phyloP scores from a whole-genome alignment of 2,329 filamentous ascomycete genomes.

The Colletotrichum theobromicola region DNA sequence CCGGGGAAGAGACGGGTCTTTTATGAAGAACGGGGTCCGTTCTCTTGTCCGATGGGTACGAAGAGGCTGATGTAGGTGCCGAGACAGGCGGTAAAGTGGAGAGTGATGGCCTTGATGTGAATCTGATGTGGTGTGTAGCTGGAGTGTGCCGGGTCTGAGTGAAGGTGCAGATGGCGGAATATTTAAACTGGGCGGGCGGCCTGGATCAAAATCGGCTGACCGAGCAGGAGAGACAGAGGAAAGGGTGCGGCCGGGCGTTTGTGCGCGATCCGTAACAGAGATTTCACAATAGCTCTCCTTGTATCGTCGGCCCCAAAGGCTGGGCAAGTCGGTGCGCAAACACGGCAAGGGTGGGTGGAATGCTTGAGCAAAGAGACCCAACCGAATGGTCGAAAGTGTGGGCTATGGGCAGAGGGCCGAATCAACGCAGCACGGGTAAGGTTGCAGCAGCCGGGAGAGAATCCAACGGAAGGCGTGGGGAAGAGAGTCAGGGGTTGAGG shows the following conservation, averaged over 20 bases:
- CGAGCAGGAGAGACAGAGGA: neutral
- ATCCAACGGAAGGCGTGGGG: conserved; percentile 21
- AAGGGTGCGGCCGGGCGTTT: conserved; percentile 8
- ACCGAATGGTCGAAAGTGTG: conserved; percentile 20
- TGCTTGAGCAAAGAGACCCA: conserved; percentile 17
- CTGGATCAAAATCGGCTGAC: neutral
- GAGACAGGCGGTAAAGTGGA: neutral
- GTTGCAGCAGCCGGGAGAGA: conserved; percentile 22
- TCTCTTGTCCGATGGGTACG: neutral
- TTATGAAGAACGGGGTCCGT: neutral
- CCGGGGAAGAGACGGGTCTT: neutral
- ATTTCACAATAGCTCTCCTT: conserved; percentile 20
- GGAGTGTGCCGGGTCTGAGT: neutral
- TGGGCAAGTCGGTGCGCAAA: conserved; percentile 19
- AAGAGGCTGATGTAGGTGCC: neutral
- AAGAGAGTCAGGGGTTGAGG: conserved; percentile 16
- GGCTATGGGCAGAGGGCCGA: conserved; percentile 9
- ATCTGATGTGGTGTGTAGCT: neutral
- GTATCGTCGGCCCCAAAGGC: conserved; percentile 14
- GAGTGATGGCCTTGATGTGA: neutral
- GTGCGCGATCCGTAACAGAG: conserved; percentile 21
- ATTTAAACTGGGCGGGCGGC: conserved; percentile 8
- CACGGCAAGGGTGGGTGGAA: conserved; percentile 16
- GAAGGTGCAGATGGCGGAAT: conserved; percentile 12
- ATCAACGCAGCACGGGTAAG: conserved; percentile 20